Percentiles rank a stretch among this genome's conserved stretches.
Evolutionary conservation across 192 early-diverging fungal species (phyloP).

Genomic region (Chytriomyces sp.): DNA sequence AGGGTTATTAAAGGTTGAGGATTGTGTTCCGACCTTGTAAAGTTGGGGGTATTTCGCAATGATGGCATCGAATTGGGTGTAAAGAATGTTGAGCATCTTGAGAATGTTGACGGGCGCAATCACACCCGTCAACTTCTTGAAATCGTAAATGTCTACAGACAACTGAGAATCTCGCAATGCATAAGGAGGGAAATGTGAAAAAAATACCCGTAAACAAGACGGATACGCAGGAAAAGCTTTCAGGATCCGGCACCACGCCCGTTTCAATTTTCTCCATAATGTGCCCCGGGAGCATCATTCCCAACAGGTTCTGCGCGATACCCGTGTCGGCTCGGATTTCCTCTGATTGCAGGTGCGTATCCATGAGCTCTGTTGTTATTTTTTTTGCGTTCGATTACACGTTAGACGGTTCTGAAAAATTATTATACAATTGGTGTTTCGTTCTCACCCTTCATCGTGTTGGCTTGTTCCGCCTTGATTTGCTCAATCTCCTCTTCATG

Average conservation of each 20-base stretch:
- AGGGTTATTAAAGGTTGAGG: neutral
- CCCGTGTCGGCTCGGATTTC: conserved; percentile 16
- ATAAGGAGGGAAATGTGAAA: no score
- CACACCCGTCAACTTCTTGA: neutral
- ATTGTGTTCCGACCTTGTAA: conserved; percentile 9
- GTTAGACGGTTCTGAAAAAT: neutral
- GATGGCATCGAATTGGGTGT: conserved; percentile 15
- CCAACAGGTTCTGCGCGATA: conserved; percentile 18
- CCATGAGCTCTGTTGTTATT: conserved; percentile 17
- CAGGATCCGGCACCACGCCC: conserved; percentile 14
- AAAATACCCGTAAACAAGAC: conserved; percentile 15
- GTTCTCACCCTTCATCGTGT: conserved; percentile 13
- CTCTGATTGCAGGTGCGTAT: conserved; percentile 23
- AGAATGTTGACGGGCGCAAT: conserved; percentile 6
- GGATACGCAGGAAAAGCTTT: conserved; percentile 1
- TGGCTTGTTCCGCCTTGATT: conserved; percentile 26
- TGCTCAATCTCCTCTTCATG: conserved; percentile 35
- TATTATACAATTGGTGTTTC: neutral
- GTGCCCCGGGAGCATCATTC: conserved; percentile 30
- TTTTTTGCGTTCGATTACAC: neutral
- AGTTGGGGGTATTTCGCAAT: conserved; percentile 4
- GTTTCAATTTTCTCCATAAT: conserved; percentile 30
- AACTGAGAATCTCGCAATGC: neutral
- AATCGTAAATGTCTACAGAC: conserved; percentile 1
- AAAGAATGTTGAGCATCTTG: conserved; percentile 5